A percentile compares a stretch with the other conserved stretches of the same genome.
Evolutionary conservation across 805 yeast genomes (phyloP).

Genomic region (Naumovozyma baii): DNA sequence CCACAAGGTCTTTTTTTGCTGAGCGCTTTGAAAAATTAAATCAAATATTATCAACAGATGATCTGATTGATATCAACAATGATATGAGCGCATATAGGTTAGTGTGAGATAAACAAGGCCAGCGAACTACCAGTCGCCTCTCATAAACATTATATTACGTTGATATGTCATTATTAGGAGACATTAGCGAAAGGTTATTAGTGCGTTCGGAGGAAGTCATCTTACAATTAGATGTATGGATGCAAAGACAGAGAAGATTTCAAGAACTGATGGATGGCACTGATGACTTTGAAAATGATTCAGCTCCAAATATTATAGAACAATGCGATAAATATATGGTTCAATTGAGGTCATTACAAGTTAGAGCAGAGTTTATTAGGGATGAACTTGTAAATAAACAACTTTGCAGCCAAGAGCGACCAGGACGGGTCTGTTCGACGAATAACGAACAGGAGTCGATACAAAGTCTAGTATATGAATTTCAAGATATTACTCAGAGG

Average conservation of each 20-base stretch:
- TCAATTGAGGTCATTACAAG: conserved; percentile 21
- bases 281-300: background rate
- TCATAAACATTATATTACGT: too few relatives aligned
- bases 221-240: conserved; percentile 23
- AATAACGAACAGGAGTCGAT: conserved; percentile 12
- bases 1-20: background rate
- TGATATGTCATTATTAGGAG: conserved; percentile 10
- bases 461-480: conserved; percentile 20
- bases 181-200: conserved; percentile 21
- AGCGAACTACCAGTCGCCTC: too few relatives aligned
- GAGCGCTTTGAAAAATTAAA: background rate
- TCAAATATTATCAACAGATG: too few relatives aligned
- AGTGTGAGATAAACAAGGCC: too few relatives aligned
- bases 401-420: conserved; percentile 1
- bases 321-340: conserved; percentile 17
- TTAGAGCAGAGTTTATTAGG: conserved; percentile 17
- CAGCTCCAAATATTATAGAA: conserved; percentile 5
- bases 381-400: conserved; percentile 12
- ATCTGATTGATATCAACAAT: background rate
- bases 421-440: background rate
- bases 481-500: conserved; percentile 18
- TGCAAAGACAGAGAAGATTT: conserved; percentile 16
- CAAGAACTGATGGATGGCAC: background rate
- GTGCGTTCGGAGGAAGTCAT: conserved; percentile 26
- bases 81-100: too few relatives aligned